phyloP scores from a whole-genome alignment of 1,284 basidiomycete genomes.

The Bjerkandera adusta region DNA sequence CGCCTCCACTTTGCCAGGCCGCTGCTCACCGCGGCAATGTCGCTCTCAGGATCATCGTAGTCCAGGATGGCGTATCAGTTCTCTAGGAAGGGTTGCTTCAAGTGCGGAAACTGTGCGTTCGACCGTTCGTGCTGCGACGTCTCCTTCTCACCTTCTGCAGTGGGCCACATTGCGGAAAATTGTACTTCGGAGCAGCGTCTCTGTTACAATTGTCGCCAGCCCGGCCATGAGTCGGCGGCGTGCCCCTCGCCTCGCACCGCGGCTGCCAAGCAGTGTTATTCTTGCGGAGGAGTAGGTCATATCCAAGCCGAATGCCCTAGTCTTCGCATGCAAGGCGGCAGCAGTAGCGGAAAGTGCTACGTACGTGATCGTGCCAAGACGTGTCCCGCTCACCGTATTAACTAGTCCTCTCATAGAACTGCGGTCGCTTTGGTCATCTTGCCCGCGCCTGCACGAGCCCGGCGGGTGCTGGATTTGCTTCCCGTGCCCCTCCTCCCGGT shows the following conservation, averaged over 20 bases:
- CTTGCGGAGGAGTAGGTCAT: conserved; percentile 74
- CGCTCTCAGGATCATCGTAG: conserved; percentile 25
- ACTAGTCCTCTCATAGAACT: conserved; percentile 48
- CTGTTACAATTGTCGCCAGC: conserved; percentile 91
- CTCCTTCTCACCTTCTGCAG: conserved; percentile 37
- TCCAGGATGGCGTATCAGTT: conserved; percentile 73
- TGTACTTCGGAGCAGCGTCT: conserved; percentile 84
- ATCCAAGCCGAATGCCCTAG: conserved; percentile 86
- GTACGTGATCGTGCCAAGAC: conserved; percentile 41
- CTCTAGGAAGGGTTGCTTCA: conserved; percentile 83
- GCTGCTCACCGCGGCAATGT: background rate
- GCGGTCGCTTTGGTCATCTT: conserved; percentile 78
- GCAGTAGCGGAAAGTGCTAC: conserved; percentile 78
- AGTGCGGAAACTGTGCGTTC: conserved; percentile 78
- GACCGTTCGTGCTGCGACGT: conserved; percentile 15
- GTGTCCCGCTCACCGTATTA: conserved; percentile 6
- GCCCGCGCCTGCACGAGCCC: conserved; percentile 69
- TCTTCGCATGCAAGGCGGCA: conserved; percentile 59
- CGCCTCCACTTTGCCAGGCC: background rate
- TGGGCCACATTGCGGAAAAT: conserved; percentile 89
- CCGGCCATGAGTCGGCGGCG: conserved; percentile 86
- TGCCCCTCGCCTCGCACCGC: conserved; percentile 82
- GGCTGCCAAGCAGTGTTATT: conserved; percentile 79
- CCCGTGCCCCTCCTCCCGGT: conserved; percentile 69
- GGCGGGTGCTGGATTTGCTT: conserved; percentile 49